These are phyloP conservation scores for Macadamia integrifolia DNA, from an alignment of 164 flowering plant genomes.

Conservation along the genomic window DNA sequence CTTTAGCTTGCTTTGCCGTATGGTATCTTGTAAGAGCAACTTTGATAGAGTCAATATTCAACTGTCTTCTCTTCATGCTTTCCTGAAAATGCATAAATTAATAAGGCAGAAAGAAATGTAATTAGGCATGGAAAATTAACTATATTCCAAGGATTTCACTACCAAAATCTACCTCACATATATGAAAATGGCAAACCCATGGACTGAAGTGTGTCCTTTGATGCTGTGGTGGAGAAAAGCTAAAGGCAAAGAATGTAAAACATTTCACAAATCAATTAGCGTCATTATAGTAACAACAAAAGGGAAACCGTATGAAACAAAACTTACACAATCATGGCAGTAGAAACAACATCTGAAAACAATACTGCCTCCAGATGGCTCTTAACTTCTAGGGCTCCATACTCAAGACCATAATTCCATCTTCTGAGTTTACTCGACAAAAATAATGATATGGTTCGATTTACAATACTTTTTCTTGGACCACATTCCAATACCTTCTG, in stretches of 20 bases:
- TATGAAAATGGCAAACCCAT: conserved; percentile 84
- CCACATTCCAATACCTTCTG: conserved; percentile 78
- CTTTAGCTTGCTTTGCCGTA: conserved; percentile 12
- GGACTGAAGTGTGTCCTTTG: conserved; percentile 32
- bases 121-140: not conserved
- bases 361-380: conserved; percentile 58
- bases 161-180: conserved; percentile 45
- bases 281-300: not conserved
- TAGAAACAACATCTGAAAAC: conserved; percentile 60
- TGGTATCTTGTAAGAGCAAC: conserved; percentile 41
- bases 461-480: conserved; percentile 26
- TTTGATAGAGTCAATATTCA: conserved; percentile 43
- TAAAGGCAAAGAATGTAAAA: conserved; percentile 21
- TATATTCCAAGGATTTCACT: conserved; percentile 6
- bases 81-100: conserved; percentile 33
- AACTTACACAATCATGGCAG: conserved; percentile 53
- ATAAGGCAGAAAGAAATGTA: not conserved
- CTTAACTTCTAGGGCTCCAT: conserved; percentile 75
- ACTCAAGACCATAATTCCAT: conserved; percentile 62
- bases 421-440: conserved; percentile 58
- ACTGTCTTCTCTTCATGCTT: conserved; percentile 36
- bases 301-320: not conserved
- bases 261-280: not conserved
- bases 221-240: conserved; percentile 37
- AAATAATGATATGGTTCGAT: conserved; percentile 55